These are phyloP conservation scores for Parsonsia alboflavescens DNA, from an alignment of 257 asterid genomes.

Conservation along the genomic window DNA sequence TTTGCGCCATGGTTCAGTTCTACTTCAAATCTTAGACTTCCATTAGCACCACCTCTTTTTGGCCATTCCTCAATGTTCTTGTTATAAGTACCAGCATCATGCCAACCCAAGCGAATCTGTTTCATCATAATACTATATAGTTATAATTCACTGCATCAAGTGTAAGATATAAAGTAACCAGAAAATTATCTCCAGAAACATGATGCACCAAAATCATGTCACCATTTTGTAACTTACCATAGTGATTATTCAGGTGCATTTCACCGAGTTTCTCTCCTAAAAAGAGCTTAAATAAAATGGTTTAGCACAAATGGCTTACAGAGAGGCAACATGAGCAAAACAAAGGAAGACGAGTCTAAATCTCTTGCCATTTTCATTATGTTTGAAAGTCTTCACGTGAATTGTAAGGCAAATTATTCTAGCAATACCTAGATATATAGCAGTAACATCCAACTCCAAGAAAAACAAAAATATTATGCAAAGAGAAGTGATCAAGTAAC, in stretches of 20 bases:
- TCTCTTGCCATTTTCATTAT: not conserved
- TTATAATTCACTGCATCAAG: not conserved
- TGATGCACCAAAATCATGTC: not conserved
- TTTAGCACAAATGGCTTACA: not conserved
- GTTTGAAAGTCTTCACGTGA: not conserved
- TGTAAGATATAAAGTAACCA: not conserved
- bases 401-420: not conserved
- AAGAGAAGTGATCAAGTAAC: not conserved
- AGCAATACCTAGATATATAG: not conserved
- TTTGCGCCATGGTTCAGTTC: constrained; percentile 93
- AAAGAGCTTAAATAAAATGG: not conserved
- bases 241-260: not conserved
- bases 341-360: not conserved
- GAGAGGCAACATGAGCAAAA: not conserved
- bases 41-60: constrained; percentile 93
- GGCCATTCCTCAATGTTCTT: constrained; percentile 92
- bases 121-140: not conserved
- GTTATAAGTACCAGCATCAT: constrained; percentile 96
- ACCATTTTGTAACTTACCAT: not conserved
- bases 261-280: not conserved
- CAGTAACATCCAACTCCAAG: not conserved
- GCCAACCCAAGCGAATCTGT: constrained; percentile 98
- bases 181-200: not conserved
- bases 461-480: not conserved
- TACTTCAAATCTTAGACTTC: constrained; percentile 86